phyloP scores from a whole-genome alignment of 441 rosid genomes.

The Melastoma candidum region DNA sequence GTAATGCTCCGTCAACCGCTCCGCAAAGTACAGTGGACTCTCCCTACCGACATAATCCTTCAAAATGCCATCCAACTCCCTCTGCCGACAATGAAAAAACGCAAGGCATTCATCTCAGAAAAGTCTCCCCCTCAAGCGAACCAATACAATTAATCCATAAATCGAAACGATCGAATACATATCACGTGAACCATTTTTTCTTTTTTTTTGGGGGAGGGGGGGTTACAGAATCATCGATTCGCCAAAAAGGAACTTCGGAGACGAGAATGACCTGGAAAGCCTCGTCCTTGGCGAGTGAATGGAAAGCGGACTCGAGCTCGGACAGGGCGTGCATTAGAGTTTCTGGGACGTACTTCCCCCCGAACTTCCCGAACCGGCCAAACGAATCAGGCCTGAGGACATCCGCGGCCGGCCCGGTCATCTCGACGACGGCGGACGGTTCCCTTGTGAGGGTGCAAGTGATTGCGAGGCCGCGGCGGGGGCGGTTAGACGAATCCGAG shows the following conservation, averaged over 20 bases:
- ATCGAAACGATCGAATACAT: too few relatives aligned
- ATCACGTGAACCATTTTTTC: too few relatives aligned
- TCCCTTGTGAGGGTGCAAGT: conserved; percentile 39
- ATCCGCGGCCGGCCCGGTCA: conserved; percentile 23
- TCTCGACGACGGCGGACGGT: conserved; percentile 15
- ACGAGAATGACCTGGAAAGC: conserved; percentile 52
- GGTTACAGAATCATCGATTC: too few relatives aligned
- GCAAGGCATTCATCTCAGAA: neutral
- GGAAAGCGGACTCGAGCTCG: conserved; percentile 72
- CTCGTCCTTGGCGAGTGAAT: conserved; percentile 43
- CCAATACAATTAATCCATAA: neutral
- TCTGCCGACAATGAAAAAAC: conserved; percentile 28
- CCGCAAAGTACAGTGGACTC: conserved; percentile 84
- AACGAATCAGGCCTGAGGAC: conserved; percentile 74
- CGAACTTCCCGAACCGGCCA: conserved; percentile 83
- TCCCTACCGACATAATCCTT: conserved; percentile 92
- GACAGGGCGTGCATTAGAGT: conserved; percentile 82
- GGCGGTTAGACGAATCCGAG: conserved; percentile 2
- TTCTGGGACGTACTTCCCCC: conserved; percentile 92
- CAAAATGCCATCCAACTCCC: conserved; percentile 58
- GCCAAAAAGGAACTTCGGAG: neutral
- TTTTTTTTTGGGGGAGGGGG: too few relatives aligned
- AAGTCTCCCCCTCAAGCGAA: conserved; percentile 1
- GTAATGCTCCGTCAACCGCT: conserved; percentile 79
- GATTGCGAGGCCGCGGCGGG: conserved; percentile 15